These are phyloP conservation scores for Dendrothele bispora DNA, from an alignment of 768 basidiomycete genomes.

Conservation along the genomic window DNA sequence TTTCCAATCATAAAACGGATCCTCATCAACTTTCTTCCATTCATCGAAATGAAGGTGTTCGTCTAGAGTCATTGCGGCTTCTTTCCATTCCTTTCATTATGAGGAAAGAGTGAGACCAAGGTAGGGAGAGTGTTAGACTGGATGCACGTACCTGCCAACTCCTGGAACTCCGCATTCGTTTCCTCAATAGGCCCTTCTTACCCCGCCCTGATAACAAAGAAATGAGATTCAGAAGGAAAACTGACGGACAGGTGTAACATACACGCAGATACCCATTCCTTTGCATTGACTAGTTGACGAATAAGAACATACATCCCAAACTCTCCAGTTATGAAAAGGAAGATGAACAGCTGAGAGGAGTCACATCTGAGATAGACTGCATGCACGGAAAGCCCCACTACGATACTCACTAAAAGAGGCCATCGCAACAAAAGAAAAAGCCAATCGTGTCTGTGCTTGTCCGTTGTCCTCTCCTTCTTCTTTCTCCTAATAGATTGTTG, in stretches of 20 bases:
- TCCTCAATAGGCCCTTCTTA: constrained; percentile 73
- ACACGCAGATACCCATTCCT: constrained; percentile 94
- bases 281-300: constrained; percentile 89
- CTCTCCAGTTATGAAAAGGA: constrained; percentile 77
- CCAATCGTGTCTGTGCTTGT: constrained; percentile 68
- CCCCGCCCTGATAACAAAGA: constrained; percentile 67
- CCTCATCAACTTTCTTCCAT: constrained; percentile 90
- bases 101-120: not conserved
- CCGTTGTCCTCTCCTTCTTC: constrained; percentile 33
- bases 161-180: constrained; percentile 68
- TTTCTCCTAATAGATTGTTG: constrained; percentile 14
- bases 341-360: constrained; percentile 69
- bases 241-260: constrained; percentile 18
- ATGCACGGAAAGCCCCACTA: not conserved
- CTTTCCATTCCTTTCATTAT: constrained; percentile 94
- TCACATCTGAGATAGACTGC: not conserved
- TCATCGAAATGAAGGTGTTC: constrained; percentile 80
- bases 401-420: constrained; percentile 72
- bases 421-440: constrained; percentile 79
- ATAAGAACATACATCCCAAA: constrained; percentile 87
- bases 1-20: constrained; percentile 89
- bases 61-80: constrained; percentile 76
- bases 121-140: not conserved
- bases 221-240: not conserved
- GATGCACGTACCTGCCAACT: constrained; percentile 63